Percentiles rank a stretch among this genome's conserved stretches.
These are phyloP conservation scores for Debaryomyces sp. DNA, from an alignment of 1,139 yeast genomes.

Conservation along the genomic window DNA sequence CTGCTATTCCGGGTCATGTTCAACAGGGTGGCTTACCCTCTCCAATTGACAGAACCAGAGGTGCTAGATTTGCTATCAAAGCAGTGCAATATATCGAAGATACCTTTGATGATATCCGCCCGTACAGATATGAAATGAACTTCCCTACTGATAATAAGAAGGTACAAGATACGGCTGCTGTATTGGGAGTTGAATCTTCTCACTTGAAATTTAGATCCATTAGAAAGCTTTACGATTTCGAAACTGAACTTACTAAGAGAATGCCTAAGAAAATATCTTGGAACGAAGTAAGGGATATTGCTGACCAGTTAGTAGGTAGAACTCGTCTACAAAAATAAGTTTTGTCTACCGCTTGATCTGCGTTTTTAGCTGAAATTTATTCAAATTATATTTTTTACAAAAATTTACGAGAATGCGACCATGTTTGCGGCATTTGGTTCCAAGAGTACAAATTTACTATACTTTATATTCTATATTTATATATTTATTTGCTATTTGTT, in stretches of 20 bases:
- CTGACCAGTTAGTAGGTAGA: slow-evolving; percentile 87
- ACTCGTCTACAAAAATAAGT: slow-evolving; percentile 21
- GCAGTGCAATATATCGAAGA: slow-evolving; percentile 86
- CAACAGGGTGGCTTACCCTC: slow-evolving; percentile 98
- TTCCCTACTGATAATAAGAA: slow-evolving; percentile 37
- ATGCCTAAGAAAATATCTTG: slow-evolving; percentile 91
- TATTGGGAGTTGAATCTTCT: slow-evolving; percentile 81
- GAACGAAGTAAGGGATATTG: slow-evolving; percentile 71
- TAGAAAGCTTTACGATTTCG: slow-evolving; percentile 77
- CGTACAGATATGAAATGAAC: slow-evolving; percentile 31
- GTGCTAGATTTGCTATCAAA: slow-evolving; percentile 85
- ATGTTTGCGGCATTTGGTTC: slow-evolving; percentile 4
- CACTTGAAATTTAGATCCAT: slow-evolving; percentile 76
- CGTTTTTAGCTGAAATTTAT: not conserved
- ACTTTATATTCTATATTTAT: not conserved
- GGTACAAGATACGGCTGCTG: slow-evolving; percentile 69
- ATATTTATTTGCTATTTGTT: slow-evolving; percentile 1
- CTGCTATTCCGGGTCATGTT: slow-evolving; percentile 97
- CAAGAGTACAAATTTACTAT: not conserved
- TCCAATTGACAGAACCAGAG: slow-evolving; percentile 90
- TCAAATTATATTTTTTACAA: not conserved
- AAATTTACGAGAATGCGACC: slow-evolving; percentile 3
- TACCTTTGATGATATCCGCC: slow-evolving; percentile 21
- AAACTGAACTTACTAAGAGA: slow-evolving; percentile 77
- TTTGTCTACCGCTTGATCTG: not conserved